These are phyloP conservation scores for Solanum appendiculatum DNA, from an alignment of 257 asterid genomes.

Conservation along the genomic window DNA sequence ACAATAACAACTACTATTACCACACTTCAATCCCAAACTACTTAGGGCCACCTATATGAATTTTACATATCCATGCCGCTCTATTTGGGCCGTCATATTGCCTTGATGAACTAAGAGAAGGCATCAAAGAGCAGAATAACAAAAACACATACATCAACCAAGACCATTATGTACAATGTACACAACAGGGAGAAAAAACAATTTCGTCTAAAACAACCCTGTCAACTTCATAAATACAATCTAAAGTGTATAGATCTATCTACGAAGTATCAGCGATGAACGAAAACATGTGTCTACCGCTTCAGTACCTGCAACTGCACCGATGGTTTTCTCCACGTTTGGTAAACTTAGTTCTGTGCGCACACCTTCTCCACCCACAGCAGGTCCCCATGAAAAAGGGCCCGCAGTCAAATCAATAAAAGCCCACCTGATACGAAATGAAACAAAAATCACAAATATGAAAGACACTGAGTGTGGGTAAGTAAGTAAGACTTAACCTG, in stretches of 20 bases:
- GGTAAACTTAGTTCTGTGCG: constrained; percentile 94
- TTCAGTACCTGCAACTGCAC: constrained; percentile 79
- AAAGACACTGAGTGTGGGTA: neutral
- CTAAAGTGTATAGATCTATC: neutral
- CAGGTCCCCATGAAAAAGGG: constrained; percentile 98
- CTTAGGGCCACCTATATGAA: neutral
- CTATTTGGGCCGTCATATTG: neutral
- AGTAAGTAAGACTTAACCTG: constrained; percentile 31
- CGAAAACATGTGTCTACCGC: neutral
- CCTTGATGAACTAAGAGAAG: neutral
- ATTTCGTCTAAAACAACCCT: neutral
- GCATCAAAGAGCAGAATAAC: neutral
- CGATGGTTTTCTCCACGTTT: constrained; percentile 83
- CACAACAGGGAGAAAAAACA: neutral
- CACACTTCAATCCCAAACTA: neutral
- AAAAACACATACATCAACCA: neutral
- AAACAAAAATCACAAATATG: neutral
- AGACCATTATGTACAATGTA: neutral
- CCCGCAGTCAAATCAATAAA: constrained; percentile 92
- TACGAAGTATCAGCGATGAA: neutral
- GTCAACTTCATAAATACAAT: neutral
- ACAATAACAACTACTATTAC: neutral
- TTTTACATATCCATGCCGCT: neutral
- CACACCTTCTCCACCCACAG: constrained; percentile 99
- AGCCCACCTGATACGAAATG: constrained; percentile 74